Base-by-base conservation (phyloP, 139 green algal genomes). In the Tetratostichococcus sp. region DNA sequence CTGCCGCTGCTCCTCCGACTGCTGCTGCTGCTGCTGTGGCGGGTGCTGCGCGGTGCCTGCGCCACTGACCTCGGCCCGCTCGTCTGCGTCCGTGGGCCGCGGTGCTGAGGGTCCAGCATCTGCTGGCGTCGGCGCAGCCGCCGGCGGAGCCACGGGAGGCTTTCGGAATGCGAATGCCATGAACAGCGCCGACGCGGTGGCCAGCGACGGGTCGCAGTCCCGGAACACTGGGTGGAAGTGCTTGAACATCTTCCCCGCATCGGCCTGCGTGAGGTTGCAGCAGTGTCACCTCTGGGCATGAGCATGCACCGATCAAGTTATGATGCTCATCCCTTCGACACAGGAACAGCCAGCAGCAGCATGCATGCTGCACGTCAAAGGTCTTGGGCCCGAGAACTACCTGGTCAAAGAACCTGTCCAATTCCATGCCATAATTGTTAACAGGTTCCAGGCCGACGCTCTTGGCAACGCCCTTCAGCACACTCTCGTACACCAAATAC, bases 401-500 rank as follows among this genome's bases (percentile, higher is more conserved):
- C 75, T 66, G n/a, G 21, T 88, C 75, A 74, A 93, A 87, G 16
- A 89, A 65, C 11, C 4, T 23, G 4, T 83, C 73, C 4, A 92
- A 42, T 0, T 74, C 30, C 1, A 72, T 32, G 71, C 85, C 79
- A 1, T 43, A 93, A 25, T 85, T 67, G 1, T 70, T 71, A 19
- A 95, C 83, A 25, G 87, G 88, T 21, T 85, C 42, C 69, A 95
- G 73, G n/a, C 83, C 88, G 69, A 81, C 74, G 50, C 84, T 59
- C 4, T 58, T 70, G 32, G 86, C 89, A 35, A 93, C 78, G 2
- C 32, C 80, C 28, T 78, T 67, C 59, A 96, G 79, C 4, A 84
- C 82, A 33, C 79, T 90, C n/a, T 68, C 70, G 71, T 91, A 96
- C 11, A 96, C 91, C n/a, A 96, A 77, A 78, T 93, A 96, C 82